phyloP scores from a whole-genome alignment of 2,329 filamentous ascomycete species.

The Claviceps purpurea region DNA sequence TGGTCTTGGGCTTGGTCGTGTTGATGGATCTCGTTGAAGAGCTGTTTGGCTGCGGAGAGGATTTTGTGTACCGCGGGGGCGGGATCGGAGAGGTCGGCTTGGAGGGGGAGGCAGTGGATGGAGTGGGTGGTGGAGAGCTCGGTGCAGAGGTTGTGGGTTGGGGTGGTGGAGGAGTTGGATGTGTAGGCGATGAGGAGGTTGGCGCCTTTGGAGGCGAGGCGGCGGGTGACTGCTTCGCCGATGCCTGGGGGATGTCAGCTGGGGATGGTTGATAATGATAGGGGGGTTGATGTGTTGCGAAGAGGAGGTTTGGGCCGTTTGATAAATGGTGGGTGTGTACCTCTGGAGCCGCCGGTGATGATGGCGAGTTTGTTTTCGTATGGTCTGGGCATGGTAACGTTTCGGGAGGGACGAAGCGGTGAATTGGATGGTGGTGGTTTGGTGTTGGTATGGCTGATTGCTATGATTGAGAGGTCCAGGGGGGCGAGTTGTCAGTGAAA shows the following conservation, averaged over 20 bases:
- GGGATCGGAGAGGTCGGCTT: slow-evolving; percentile 17
- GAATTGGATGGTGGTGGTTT: too few species aligned
- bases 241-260: slow-evolving; percentile 21
- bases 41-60: slow-evolving; percentile 15
- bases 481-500: too few species aligned
- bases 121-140: slow-evolving; percentile 32
- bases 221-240: slow-evolving; percentile 42
- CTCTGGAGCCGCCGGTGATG: slow-evolving; percentile 21
- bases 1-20: slow-evolving; percentile 1
- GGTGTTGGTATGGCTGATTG: too few species aligned
- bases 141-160: slow-evolving; percentile 32
- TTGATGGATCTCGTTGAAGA: slow-evolving; percentile 13
- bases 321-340: slow-evolving; percentile 8
- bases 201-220: slow-evolving; percentile 47
- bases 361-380: slow-evolving; percentile 21
- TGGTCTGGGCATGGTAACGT: slow-evolving; percentile 11
- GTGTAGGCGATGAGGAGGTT: slow-evolving; percentile 48
- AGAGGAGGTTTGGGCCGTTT: not conserved
- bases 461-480: too few species aligned
- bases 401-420: not conserved
- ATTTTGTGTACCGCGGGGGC: slow-evolving; percentile 15
- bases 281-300: too few species aligned
- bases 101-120: slow-evolving; percentile 15
- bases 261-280: too few species aligned
- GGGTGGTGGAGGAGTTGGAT: slow-evolving; percentile 36